A percentile compares a stretch with the other conserved stretches of the same genome.
Evolutionary conservation across 2,329 filamentous ascomycete genomes (phyloP).

Genomic region (Teratosphaeria pseudoeucalypti): DNA sequence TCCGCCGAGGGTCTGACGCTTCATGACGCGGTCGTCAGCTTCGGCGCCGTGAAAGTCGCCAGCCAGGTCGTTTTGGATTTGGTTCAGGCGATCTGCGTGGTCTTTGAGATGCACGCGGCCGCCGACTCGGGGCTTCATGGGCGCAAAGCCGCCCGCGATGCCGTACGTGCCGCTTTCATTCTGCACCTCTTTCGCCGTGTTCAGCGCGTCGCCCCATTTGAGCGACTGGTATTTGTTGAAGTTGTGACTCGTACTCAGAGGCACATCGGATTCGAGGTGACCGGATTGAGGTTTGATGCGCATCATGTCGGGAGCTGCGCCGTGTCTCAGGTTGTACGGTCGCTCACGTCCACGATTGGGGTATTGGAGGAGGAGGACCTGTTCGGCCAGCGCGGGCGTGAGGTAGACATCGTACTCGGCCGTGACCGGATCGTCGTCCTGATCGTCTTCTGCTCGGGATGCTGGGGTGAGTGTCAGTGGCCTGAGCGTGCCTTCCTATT

Average conservation of each 20-base stretch:
- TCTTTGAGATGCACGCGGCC: constrained; percentile 31
- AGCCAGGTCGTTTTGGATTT: constrained; percentile 27
- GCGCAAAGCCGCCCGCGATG: constrained; percentile 35
- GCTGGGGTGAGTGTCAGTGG: neutral
- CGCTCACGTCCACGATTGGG: constrained; percentile 61
- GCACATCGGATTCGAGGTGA: constrained; percentile 87
- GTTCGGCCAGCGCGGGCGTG: constrained; percentile 55
- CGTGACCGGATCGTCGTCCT: constrained; percentile 37
- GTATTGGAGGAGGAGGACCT: constrained; percentile 72
- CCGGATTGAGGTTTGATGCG: constrained; percentile 71
- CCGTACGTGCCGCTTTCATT: constrained; percentile 34
- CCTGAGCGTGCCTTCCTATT: constrained; percentile 1
- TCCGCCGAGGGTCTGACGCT: constrained; percentile 76
- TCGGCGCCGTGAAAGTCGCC: constrained; percentile 58
- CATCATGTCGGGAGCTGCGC: constrained; percentile 56
- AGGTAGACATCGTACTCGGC: constrained; percentile 72
- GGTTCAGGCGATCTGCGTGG: constrained; percentile 31
- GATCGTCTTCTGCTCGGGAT: constrained; percentile 18
- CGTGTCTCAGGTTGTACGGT: constrained; percentile 47
- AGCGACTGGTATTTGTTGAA: constrained; percentile 80
- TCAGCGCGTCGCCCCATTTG: constrained; percentile 68
- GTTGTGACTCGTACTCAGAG: constrained; percentile 58
- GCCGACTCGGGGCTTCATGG: constrained; percentile 10
- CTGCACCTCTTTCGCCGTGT: constrained; percentile 35
- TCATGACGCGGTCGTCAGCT: constrained; percentile 60